phyloP scores from a whole-genome alignment of 768 basidiomycete species.

The Cantharellus anzutake region DNA sequence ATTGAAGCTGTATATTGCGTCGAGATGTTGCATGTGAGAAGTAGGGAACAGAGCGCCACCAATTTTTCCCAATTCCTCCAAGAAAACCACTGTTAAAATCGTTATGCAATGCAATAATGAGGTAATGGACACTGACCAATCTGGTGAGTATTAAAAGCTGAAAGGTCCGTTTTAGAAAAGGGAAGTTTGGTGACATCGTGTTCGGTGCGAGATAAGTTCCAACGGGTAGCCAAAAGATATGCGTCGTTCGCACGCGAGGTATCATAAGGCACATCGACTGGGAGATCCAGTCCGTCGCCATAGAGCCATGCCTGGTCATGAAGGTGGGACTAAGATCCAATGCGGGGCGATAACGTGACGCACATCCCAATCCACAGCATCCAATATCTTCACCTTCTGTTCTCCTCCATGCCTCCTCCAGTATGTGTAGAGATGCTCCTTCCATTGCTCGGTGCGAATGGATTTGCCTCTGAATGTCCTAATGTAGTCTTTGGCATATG shows the following conservation, averaged over 20 bases:
- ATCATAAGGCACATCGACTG: slow-evolving; percentile 60
- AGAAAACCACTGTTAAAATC: slow-evolving; percentile 44
- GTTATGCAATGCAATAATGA: not conserved
- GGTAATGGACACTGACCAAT: slow-evolving; percentile 30
- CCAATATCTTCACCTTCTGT: slow-evolving; percentile 43
- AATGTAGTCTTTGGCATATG: slow-evolving; percentile 71
- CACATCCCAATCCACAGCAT: slow-evolving; percentile 64
- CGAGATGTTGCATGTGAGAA: slow-evolving; percentile 40
- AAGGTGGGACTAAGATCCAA: not conserved
- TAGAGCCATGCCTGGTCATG: slow-evolving; percentile 51
- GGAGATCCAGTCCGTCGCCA: slow-evolving; percentile 57
- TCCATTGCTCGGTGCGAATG: slow-evolving; percentile 74
- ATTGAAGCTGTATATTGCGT: slow-evolving; percentile 28
- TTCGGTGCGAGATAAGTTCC: slow-evolving; percentile 43
- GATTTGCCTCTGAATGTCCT: slow-evolving; percentile 55
- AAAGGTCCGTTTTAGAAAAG: slow-evolving; percentile 43
- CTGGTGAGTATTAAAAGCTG: slow-evolving; percentile 52
- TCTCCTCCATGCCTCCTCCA: slow-evolving; percentile 37
- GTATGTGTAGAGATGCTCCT: slow-evolving; percentile 54
- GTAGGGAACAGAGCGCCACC: slow-evolving; percentile 40
- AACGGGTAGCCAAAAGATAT: slow-evolving; percentile 50
- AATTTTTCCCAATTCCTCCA: slow-evolving; percentile 43
- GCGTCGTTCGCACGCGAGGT: slow-evolving; percentile 46
- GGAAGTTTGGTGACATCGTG: slow-evolving; percentile 26
- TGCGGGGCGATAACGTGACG: slow-evolving; percentile 12